Conservation (phyloP, 768 basidiomycete species). For the Amanita exitialis region DNA sequence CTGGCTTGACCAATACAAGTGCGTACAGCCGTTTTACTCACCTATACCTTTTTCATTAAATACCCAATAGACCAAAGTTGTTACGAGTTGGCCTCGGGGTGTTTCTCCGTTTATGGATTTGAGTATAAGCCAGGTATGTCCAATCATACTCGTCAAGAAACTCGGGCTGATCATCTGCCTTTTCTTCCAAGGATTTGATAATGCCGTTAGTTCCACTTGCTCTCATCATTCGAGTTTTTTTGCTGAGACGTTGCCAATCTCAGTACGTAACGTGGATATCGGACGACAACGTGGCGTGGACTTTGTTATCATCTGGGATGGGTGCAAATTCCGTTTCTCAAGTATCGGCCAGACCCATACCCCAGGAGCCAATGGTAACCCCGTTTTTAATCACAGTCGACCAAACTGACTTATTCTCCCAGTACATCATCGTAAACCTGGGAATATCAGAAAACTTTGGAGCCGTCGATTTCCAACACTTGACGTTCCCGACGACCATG, state of each 20-base stretch:
- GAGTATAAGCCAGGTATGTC: conserved; percentile 62
- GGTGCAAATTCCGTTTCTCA: conserved; percentile 42
- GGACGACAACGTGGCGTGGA: conserved; percentile 57
- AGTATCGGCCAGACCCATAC: conserved; percentile 59
- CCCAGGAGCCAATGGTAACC: conserved; percentile 76
- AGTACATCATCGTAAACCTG: conserved; percentile 82
- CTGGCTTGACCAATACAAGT: conserved; percentile 55
- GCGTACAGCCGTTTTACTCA: conserved; percentile 11
- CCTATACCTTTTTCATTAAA: not conserved
- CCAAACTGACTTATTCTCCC: conserved; percentile 1
- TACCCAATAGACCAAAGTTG: conserved; percentile 48
- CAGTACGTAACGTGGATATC: conserved; percentile 80
- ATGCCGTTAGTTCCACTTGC: conserved; percentile 32
- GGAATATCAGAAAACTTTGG: conserved; percentile 79
- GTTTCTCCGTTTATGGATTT: conserved; percentile 68
- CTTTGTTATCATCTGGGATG: conserved; percentile 52
- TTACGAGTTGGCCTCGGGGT: conserved; percentile 45
- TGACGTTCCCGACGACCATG: conserved; percentile 70
- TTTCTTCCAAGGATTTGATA: conserved; percentile 28
- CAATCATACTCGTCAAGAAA: conserved; percentile 4
- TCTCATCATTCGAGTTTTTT: not conserved
- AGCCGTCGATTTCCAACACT: conserved; percentile 54
- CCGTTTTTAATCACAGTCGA: not conserved
- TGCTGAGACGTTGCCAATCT: not conserved
- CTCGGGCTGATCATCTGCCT: conserved; percentile 1